Base-by-base conservation (phyloP, 169 alveolate genomes). In the Cryptosporidium sp. region DNA sequence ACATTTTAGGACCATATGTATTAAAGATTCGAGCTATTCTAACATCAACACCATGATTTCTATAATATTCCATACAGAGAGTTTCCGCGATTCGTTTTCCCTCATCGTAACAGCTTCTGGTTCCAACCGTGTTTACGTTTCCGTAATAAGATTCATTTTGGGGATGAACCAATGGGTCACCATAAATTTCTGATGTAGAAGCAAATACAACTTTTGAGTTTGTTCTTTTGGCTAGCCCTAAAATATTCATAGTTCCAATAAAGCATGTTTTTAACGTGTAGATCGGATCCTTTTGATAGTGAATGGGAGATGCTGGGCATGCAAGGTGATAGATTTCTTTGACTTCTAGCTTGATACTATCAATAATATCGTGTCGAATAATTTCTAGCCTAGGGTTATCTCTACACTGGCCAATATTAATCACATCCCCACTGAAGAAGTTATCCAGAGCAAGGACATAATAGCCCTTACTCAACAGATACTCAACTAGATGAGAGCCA, bases 221-320 rank as follows among this genome's bases (percentile, higher is more conserved):
- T 29, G 92, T 89, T 70, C 93, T 68, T 72, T 84, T 93, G 33
- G 96, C 94, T 23, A 93, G 31, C 44, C 84, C 93, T 37, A 92
- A 87, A 87, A 93, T 73, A 56, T 93, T 93, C 75, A 91, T 75
- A 12, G 94, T 93, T 23, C 96, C 96, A 8, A 93, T n/a, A 65
- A 84, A 91, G 72, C 92, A 86, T n/a, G 95, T 92, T 31, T 93
- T 87, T n/a, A 93, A 68, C 26, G 96, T 93, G 70, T 91, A 91
- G 44, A 91, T 75, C 7, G 96, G 94, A 52, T 91, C 89, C 65
- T 71, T 87, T 68, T 93, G 96, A 67, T 93, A 93, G 33, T 92
- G 94, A 21, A 92, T 94, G 3, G 96, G 96, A 16, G 95, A 92
- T 10, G 96, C 96, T 0, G 96, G 96, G 44, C 94, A 93, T 18